Evolutionary conservation across 192 early-diverging fungal genomes (phyloP).

Genomic region (Coemansia sp.): DNA sequence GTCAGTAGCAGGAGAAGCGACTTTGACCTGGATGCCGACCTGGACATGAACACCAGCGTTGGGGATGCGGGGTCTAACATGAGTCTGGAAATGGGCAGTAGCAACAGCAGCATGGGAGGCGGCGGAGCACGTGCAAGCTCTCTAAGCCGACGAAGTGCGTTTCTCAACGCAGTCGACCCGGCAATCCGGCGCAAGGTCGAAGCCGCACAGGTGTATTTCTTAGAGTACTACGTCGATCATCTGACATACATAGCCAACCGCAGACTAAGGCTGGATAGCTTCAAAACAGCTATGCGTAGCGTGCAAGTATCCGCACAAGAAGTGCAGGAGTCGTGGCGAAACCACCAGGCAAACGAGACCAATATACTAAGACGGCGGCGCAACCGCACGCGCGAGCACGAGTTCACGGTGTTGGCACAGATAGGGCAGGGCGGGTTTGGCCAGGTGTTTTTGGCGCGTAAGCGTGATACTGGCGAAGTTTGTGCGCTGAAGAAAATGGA

Average conservation of each 20-base stretch:
- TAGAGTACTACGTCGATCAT: slow-evolving; percentile 82
- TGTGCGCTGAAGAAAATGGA: slow-evolving; percentile 79
- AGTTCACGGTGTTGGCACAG: slow-evolving; percentile 70
- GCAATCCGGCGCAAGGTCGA: slow-evolving; percentile 49
- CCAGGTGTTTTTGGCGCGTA: slow-evolving; percentile 71
- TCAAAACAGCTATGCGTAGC: slow-evolving; percentile 56
- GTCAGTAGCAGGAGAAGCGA: slow-evolving; percentile 25
- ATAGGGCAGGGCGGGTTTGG: slow-evolving; percentile 83
- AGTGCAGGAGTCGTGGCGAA: slow-evolving; percentile 45
- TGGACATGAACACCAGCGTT: slow-evolving; percentile 32
- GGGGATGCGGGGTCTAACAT: not conserved
- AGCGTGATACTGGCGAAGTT: slow-evolving; percentile 68
- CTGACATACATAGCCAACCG: slow-evolving; percentile 76
- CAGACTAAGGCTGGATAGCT: slow-evolving; percentile 55
- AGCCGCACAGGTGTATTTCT: slow-evolving; percentile 62
- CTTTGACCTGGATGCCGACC: not conserved
- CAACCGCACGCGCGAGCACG: slow-evolving; percentile 62
- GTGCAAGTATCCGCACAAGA: slow-evolving; percentile 37
- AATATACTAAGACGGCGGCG: slow-evolving; percentile 65
- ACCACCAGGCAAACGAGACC: slow-evolving; percentile 58
- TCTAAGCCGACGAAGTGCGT: slow-evolving; percentile 47
- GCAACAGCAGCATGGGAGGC: slow-evolving; percentile 12
- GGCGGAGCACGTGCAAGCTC: slow-evolving; percentile 24
- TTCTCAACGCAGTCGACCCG: slow-evolving; percentile 50
- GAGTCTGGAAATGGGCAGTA: slow-evolving; percentile 24